A percentile compares a stretch with the other conserved stretches of the same genome.
phyloP scores from a whole-genome alignment of 2,329 filamentous ascomycete species.

The Keithomyces neogunnii region DNA sequence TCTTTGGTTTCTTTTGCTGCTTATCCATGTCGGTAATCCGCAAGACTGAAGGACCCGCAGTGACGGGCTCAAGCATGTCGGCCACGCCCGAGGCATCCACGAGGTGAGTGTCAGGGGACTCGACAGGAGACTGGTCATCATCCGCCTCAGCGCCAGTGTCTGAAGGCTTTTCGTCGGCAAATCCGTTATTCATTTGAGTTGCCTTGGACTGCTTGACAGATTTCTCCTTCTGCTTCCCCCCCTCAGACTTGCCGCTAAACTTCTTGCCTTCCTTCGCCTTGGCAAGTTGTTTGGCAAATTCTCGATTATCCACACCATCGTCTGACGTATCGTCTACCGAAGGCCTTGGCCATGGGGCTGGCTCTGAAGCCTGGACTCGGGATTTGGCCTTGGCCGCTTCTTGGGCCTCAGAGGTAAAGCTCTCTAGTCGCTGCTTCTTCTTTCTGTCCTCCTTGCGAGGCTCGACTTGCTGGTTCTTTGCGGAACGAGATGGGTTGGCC shows the following conservation, averaged over 20 bases:
- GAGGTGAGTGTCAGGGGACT: slow-evolving; percentile 54
- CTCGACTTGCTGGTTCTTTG: slow-evolving; percentile 22
- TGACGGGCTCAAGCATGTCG: slow-evolving; percentile 79
- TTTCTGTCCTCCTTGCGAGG: slow-evolving; percentile 32
- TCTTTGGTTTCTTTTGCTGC: slow-evolving; percentile 57
- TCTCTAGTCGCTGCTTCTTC: slow-evolving; percentile 38
- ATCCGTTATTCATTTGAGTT: slow-evolving; percentile 38
- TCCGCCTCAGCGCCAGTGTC: slow-evolving; percentile 67
- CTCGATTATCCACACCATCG: slow-evolving; percentile 58
- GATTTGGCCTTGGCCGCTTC: slow-evolving; percentile 31
- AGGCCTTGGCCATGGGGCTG: slow-evolving; percentile 2
- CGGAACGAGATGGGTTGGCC: slow-evolving; percentile 18
- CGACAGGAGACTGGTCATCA: slow-evolving; percentile 65
- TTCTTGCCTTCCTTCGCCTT: slow-evolving; percentile 63
- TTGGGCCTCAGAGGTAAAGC: slow-evolving; percentile 27
- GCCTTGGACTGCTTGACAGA: slow-evolving; percentile 62
- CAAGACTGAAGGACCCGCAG: slow-evolving; percentile 63
- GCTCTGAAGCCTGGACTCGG: slow-evolving; percentile 10
- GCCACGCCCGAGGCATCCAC: slow-evolving; percentile 61
- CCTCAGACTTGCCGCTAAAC: slow-evolving; percentile 42
- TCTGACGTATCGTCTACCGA: slow-evolving; percentile 36
- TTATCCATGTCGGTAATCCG: slow-evolving; percentile 62
- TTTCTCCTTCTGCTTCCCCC: slow-evolving; percentile 56
- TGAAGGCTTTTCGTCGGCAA: slow-evolving; percentile 37
- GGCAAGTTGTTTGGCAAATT: slow-evolving; percentile 68